Evolutionary conservation across 225 moss, liverwort and hornwort species (phyloP).

Genomic region (Physcomitrellopsis africana): DNA sequence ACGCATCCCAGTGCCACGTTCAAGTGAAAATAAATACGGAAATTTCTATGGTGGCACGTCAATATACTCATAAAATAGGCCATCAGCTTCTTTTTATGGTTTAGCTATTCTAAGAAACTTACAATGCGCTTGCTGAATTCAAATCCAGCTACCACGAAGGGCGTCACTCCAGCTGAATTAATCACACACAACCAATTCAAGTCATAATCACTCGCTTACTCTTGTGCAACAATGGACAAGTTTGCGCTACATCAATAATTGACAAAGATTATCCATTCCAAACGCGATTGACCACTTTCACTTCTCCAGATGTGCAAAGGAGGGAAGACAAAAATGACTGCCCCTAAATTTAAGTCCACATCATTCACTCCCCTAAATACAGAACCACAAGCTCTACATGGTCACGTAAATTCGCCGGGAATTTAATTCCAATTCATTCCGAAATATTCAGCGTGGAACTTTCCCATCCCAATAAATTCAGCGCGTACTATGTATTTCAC

Average conservation of each 20-base stretch:
- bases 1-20: neutral
- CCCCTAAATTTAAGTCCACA: neutral
- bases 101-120: slow-evolving; percentile 28
- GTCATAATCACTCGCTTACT: slow-evolving; percentile 7
- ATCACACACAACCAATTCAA: slow-evolving; percentile 28
- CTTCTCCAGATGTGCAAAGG: neutral
- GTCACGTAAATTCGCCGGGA: neutral
- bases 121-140: slow-evolving; percentile 98
- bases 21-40: neutral
- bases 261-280: neutral
- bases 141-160: slow-evolving; percentile 87
- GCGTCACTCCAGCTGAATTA: slow-evolving; percentile 81
- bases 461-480: neutral
- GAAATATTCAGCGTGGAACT: no score
- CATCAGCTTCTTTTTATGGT: neutral
- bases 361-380: neutral
- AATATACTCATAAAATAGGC: neutral
- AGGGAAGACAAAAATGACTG: neutral
- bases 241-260: neutral
- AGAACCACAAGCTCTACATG: neutral
- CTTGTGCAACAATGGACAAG: neutral
- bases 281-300: neutral
- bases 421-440: neutral
- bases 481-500: neutral
- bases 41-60: neutral